Evolutionary conservation across 176 grass and related monocot species (phyloP), one percentile per base, ranked within the genome.

Genomic region (Rhynchospora pubera): DNA sequence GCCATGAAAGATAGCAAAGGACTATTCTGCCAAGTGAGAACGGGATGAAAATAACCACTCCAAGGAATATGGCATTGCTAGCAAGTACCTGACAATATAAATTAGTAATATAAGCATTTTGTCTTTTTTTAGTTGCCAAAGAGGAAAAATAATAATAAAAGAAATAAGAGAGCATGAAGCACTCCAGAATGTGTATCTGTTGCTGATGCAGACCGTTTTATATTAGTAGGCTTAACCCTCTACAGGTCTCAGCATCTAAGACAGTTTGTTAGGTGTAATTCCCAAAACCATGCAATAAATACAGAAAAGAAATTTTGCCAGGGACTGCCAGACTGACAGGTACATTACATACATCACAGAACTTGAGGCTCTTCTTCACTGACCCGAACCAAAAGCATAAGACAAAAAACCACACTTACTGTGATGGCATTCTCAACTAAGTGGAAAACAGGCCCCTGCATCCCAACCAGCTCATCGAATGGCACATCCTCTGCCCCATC

Each of bases 371-470:
- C 34, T 51, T 9, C 44, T 74, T 52, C 69, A 73, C 68, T 48
- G 69, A 73, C 45, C 44, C n/a, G 51, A 46, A 50, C 45, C 45
- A 73, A 10, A 73, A 67, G 14, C 5, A 28, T 46, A 70, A 70
- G 24, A 56, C 34, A 65, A 45, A 51, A 39, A 21, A 52, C 7
- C 2, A 11, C n/a, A 45, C 92, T 88, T 87, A 99, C 97, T 28
- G 97, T 99, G 62, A 99, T 99, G 62, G 97, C 97, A 14, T 99
- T 99, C 88, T 99, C 97, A 78, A 99, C 97, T 86, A 99, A 87
- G 87, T 99, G 97, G 65, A 99, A 99, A 23, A 99, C 93, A 78
- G 97, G 97, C 24, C 97, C 97, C 90, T 99, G 97, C 97, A 99
- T 99, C 9, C 97, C 97, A 4, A 99, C 89, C 57, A 99, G 97